phyloP scores from a whole-genome alignment of 345 rosid species.

The Moringa oleifera region DNA sequence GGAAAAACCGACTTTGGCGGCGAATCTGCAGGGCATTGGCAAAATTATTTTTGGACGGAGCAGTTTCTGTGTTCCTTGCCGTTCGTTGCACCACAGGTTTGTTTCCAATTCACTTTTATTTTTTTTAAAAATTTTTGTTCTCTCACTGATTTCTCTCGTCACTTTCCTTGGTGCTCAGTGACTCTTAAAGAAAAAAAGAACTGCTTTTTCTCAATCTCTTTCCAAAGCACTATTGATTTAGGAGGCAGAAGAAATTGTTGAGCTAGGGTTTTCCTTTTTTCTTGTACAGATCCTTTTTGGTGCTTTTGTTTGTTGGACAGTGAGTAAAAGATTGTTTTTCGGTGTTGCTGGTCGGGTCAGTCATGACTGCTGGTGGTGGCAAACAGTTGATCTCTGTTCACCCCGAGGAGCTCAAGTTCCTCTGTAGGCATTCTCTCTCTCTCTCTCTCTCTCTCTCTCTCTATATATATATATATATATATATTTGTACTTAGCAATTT shows the following conservation, averaged over 20 bases:
- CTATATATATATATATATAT: neutral
- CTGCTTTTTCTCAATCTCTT: too few relatives aligned
- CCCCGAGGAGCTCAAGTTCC: constrained; percentile 90
- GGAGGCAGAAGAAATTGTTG: neutral
- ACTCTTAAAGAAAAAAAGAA: too few relatives aligned
- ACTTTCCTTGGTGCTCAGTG: neutral
- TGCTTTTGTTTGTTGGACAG: constrained; percentile 4
- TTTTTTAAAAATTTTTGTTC: constrained; percentile 8
- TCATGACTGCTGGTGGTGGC: constrained; percentile 58
- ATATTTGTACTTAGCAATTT: too few relatives aligned
- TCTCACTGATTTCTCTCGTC: constrained; percentile 10
- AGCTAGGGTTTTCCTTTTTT: constrained; percentile 10
- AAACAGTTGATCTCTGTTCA: constrained; percentile 78
- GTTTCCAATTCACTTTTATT: constrained; percentile 19
- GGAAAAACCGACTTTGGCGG: constrained; percentile 15
- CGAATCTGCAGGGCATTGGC: constrained; percentile 19
- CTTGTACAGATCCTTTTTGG: constrained; percentile 9
- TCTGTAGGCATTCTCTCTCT: constrained; percentile 42
- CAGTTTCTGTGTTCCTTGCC: constrained; percentile 11
- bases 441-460: neutral
- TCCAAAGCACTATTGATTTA: too few relatives aligned
- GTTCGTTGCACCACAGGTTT: constrained; percentile 27
- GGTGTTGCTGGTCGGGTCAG: constrained; percentile 18
- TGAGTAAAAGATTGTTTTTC: constrained; percentile 14
- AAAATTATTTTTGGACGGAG: constrained; percentile 8